Percentiles rank a stretch among this genome's conserved stretches.
phyloP scores from a whole-genome alignment of 1,284 basidiomycete genomes.

The Sporisorium sorghi region DNA sequence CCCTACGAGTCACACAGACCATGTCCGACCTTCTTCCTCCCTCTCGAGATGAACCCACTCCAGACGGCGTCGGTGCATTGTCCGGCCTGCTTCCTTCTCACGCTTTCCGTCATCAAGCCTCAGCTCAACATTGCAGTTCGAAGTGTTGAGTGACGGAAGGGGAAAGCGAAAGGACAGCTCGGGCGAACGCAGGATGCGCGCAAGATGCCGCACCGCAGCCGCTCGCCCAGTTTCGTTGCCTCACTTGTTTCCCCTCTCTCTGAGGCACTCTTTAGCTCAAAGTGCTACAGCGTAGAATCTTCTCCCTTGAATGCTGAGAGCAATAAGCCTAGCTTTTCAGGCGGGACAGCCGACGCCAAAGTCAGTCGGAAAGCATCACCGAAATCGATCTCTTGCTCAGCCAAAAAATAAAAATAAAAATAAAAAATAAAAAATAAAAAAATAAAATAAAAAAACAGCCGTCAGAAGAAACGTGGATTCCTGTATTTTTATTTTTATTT shows the following conservation, averaged over 20 bases:
- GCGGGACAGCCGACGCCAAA: background rate
- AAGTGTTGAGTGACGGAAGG: background rate
- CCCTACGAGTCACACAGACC: background rate
- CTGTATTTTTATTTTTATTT: background rate
- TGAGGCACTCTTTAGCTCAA: background rate
- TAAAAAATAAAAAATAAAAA: no score
- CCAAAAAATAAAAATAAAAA: no score
- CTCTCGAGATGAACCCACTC: background rate
- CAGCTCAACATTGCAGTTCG: background rate
- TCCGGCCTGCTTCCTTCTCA: background rate
- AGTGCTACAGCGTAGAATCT: background rate
- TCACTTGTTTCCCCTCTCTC: background rate
- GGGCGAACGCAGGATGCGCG: constrained; percentile 1
- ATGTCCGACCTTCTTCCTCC: background rate
- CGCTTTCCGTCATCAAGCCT: background rate
- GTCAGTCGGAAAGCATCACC: background rate
- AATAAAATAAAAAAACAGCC: no score
- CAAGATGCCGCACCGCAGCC: background rate
- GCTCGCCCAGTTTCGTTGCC: background rate
- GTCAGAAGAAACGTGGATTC: background rate
- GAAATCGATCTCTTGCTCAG: background rate
- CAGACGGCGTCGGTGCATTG: background rate
- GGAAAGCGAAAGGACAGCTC: background rate
- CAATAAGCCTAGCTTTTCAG: background rate
- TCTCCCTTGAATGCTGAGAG: no score